Evolutionary conservation across 139 green algal genomes (phyloP), one percentile per base, ranked within the genome.

Genomic region (Chlorella sp.): DNA sequence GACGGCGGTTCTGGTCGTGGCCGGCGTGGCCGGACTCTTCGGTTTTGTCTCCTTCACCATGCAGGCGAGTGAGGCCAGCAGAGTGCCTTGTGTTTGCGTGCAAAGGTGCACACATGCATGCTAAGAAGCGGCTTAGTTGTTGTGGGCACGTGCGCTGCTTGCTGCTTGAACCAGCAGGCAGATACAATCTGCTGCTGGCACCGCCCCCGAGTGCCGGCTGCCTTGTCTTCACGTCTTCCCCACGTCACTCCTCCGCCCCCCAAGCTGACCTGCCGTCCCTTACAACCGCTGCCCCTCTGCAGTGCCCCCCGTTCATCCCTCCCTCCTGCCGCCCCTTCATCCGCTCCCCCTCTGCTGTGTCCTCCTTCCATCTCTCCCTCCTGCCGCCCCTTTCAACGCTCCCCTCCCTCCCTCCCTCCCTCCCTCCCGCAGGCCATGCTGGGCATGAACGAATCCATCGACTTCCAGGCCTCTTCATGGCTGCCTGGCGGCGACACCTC

Each of bases 1-100:
- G 16, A 95, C 96, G 2, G 95, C 95, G 0, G 86, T 96, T 39
- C 36, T 96, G 1, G 92, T 92, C 18, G 80, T 98, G 28, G 77
- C 84, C 2, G 95, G 64, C 7, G 48, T 93, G 12, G 93, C 89
- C 3, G 92, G 71, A 21, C 84, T 94, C 12, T 26, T 93, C 5
- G 91, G 93, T 9, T 92, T 91, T 68, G 88, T 97, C 2, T 95
- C 94, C 34, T 91, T 93, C 71, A 96, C 94, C 1, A 91, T 90
- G 21, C 77, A 90, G 77, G 86, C 57, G 39, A 85, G 84, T 1
- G 28, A 5, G 26, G 36, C 15, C 21, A 71, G 64, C 11, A 71
- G 21, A 5, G 16, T 71, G 64, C 22, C n/a, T 26, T 28, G 64
- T 28, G 64, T 71, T 18, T 71, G 64, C 22, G n/a, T n/a, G n/a